Conservation (phyloP, 495 filamentous ascomycete genomes). For the Penicillium coprophilum region DNA sequence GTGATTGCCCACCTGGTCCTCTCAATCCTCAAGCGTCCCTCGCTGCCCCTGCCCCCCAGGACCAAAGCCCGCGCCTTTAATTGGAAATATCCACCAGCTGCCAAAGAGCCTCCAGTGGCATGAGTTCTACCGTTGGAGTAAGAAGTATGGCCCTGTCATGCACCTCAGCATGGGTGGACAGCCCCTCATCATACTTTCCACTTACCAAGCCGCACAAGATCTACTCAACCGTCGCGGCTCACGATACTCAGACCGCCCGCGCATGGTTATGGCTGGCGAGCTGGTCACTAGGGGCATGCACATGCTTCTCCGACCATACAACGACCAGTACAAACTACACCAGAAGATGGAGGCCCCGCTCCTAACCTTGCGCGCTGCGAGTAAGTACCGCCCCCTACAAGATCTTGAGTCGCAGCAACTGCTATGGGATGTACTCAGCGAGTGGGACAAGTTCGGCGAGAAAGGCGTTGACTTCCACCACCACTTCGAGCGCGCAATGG, state of each 20-base stretch:
- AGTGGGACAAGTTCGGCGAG: constrained; percentile 3
- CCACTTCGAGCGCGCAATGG: constrained; percentile 58
- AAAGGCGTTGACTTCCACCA: constrained; percentile 45
- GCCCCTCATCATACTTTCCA: constrained; percentile 28
- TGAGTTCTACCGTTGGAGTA: constrained; percentile 51
- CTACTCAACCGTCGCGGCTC: constrained; percentile 27
- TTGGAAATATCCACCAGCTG: constrained; percentile 57
- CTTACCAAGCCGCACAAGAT: constrained; percentile 31
- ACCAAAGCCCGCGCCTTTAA: constrained; percentile 52
- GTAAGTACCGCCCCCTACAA: constrained; percentile 9
- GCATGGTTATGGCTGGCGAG: constrained; percentile 23
- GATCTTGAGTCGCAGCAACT: constrained; percentile 22
- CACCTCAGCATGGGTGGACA: constrained; percentile 28
- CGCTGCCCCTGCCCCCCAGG: constrained; percentile 52
- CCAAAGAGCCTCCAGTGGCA: constrained; percentile 57
- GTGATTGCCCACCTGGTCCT: background rate
- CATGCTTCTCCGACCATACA: constrained; percentile 22
- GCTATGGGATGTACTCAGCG: constrained; percentile 14
- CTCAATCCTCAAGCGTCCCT: background rate
- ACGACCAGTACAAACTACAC: constrained; percentile 10
- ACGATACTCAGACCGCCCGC: constrained; percentile 19
- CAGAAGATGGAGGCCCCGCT: constrained; percentile 10
- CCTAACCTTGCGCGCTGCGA: background rate
- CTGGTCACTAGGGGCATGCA: constrained; percentile 20
- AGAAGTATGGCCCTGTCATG: constrained; percentile 45